Percentiles rank a stretch among this genome's conserved stretches.
phyloP scores from a whole-genome alignment of 1,284 basidiomycete genomes.

The Xerocomus minutiporus region DNA sequence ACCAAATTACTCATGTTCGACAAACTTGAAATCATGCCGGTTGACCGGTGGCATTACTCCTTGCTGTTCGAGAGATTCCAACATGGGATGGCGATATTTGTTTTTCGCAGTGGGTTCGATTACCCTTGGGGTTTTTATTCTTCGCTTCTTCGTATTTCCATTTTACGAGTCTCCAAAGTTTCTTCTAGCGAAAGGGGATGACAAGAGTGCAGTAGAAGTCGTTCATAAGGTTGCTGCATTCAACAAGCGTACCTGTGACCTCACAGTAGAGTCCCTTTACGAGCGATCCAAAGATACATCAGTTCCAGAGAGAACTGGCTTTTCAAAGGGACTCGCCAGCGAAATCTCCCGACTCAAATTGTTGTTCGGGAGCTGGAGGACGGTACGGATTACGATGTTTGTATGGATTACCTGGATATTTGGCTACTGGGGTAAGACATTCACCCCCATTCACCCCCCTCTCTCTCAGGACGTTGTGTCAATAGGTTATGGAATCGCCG shows the following conservation, averaged over 20 bases:
- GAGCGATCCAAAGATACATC: constrained; percentile 7
- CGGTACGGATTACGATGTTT: constrained; percentile 10
- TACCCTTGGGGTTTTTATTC: constrained; percentile 14
- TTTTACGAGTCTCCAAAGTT: constrained; percentile 20
- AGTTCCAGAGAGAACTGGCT: neutral
- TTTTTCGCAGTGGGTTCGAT: constrained; percentile 12
- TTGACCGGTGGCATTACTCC: constrained; percentile 12
- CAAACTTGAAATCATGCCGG: constrained; percentile 11
- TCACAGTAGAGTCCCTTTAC: constrained; percentile 18
- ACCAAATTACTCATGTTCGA: constrained; percentile 16
- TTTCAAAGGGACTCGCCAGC: constrained; percentile 3
- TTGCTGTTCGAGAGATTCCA: constrained; percentile 15
- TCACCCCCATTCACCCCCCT: neutral
- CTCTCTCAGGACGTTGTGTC: neutral
- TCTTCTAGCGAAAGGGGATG: constrained; percentile 17
- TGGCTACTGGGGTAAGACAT: constrained; percentile 11
- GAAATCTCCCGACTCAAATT: constrained; percentile 14
- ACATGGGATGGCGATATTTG: constrained; percentile 23
- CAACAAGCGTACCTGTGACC: constrained; percentile 10
- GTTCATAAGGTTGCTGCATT: constrained; percentile 19
- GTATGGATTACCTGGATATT: constrained; percentile 19
- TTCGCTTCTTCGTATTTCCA: constrained; percentile 18
- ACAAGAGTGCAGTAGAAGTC: constrained; percentile 13
- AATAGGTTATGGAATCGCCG: constrained; percentile 7
- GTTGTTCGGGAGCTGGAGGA: constrained; percentile 14